Evolutionary conservation across 352 stramenopile species (phyloP), one percentile per base, ranked within the genome.

Genomic region (Phytophthora rubi): DNA sequence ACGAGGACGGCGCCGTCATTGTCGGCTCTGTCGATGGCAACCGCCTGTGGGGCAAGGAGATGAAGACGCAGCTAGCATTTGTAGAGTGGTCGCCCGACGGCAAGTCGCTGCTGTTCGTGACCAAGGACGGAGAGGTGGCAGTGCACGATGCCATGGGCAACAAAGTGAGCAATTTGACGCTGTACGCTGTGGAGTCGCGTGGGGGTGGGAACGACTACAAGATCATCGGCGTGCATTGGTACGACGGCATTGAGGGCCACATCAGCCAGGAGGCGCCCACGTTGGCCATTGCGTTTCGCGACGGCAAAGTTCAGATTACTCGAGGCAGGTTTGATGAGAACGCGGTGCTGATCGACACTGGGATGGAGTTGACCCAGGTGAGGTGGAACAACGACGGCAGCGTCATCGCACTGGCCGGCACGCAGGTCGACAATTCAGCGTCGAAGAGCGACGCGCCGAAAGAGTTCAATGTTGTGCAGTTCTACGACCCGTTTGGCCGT

Each of bases 11-110:
- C 23, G 91, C 91, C 4, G 95, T 98, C 52, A 98, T 98, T 61
- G 95, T 98, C 13, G 95, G 95, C 8, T 97, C 86, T 15, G 94
- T 98, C 1, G 94, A 98, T 62, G 95, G 95, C 42, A 98, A 98
- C 67, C 82, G 94, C 0, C 79, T 98, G 2, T 98, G 95, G 95
- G 95, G 94, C 3, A 98, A 98, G 61, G 93, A 98, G 59, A 95
- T 98, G 72, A 94, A 96, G 67, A 92, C 89, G 12, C 81, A 94
- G 53, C 67, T 98, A n/a, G 79, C 78, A 13, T 96, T 96, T 62
- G 93, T 98, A n/a, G 91, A 98, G 77, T 98, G 95, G 95, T 92
- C 88, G 7, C 95, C 95, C 0, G 94, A 98, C 64, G 88, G 86
- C 47, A 93, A 95, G 47, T 84, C 88, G 61, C 78, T 98, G 18